Percentiles rank a stretch among this genome's conserved stretches.
Evolutionary conservation across 495 filamentous ascomycete genomes (phyloP).

Genomic region (Tuber brumale): DNA sequence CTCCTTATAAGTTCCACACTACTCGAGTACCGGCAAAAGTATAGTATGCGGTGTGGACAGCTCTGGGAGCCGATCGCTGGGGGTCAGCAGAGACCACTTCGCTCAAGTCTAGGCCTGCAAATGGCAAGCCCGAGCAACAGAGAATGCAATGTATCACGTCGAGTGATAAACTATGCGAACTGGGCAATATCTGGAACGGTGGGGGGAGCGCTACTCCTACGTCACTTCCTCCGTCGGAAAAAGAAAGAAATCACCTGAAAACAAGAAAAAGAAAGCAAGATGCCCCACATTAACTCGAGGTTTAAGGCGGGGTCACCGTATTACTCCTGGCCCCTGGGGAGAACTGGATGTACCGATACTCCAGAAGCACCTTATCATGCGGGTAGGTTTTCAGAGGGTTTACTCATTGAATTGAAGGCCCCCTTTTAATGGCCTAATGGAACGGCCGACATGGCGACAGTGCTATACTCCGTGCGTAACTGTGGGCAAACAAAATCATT

Average conservation of each 20-base stretch:
- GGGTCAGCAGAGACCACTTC: neutral
- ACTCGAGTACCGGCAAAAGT: no score
- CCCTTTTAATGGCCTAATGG: neutral
- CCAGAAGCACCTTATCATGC: neutral
- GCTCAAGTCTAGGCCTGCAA: neutral
- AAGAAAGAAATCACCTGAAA: neutral
- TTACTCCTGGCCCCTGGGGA: neutral
- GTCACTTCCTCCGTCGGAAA: neutral
- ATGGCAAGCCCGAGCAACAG: neutral
- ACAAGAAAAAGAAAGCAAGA: neutral
- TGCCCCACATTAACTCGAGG: neutral
- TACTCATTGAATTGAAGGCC: neutral
- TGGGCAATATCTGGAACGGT: neutral
- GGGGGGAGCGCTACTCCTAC: neutral
- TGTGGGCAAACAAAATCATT: neutral
- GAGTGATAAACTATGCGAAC: neutral
- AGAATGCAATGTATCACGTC: neutral
- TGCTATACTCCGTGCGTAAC: neutral
- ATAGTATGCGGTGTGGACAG: no score
- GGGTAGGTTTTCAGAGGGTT: neutral
- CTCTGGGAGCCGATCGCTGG: neutral
- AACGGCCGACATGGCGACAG: neutral
- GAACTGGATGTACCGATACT: neutral
- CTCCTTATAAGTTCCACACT: no score
- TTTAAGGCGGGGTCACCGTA: neutral